Base-by-base conservation (phyloP, 352 stramenopile species). In the Saprolegnia parasitica region DNA sequence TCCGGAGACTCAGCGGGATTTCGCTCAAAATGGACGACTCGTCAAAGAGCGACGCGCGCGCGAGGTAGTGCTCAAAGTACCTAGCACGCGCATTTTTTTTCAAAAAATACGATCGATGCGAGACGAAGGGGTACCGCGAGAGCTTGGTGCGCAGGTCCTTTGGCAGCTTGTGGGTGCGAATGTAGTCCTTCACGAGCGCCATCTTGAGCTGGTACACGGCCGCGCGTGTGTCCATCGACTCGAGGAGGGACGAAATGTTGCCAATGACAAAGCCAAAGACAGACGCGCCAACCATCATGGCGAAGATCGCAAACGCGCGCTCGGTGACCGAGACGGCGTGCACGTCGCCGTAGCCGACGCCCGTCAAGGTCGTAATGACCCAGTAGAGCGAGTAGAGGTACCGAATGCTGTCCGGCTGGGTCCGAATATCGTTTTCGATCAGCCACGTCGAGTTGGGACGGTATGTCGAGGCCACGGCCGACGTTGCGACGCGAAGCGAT, bases 361-460 rank as follows among this genome's bases (percentile, higher is more conserved):
- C 87, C 3, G 86, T 87, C 13, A 95, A 55, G 0, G 87, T 96
- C 0, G 79, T 80, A 26, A 89, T 75, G n/a, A 89, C 83, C 87
- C 87, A 96, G 71, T 96, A 96, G 26, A 93, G 83, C 39, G 79
- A 85, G 71, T 87, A 93, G 18, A 95, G 60, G 58, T 95, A 96
- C 15, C 80, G 79, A 0, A 81, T 71, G 15, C 50, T 65, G 0
- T 78, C 71, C 16, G 67, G 76, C 24, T 68, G 70, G n/a, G 73
- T 23, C 8, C 67, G 61, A 39, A 87, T 23, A 5, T 72, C 70
- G 1, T 73, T 52, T 0, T 74, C 58, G 0, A 72, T 71, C 56
- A 88, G 83, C 81, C 82, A 92, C 23, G 80, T 86, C 35, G 68
- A 72, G 18, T 47, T 35, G 18, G 52, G 35, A 2, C 9, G 3